These are phyloP conservation scores for Hirschfeldia incana DNA, from an alignment of 345 rosid genomes.

Conservation along the genomic window DNA sequence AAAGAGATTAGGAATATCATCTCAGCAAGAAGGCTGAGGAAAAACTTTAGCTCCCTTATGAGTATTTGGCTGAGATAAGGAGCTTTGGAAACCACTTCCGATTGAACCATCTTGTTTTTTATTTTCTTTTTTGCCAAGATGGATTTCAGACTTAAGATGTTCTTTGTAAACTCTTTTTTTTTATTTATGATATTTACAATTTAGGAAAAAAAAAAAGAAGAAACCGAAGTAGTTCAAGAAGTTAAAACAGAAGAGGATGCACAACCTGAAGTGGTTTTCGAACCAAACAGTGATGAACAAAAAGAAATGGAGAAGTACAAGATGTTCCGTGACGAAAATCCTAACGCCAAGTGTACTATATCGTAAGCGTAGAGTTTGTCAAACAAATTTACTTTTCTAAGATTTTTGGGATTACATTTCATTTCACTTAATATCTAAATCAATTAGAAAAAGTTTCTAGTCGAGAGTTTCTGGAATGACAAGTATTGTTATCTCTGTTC, in stretches of 20 bases:
- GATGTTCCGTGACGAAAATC: conserved; percentile 74
- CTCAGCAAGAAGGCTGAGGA: no score
- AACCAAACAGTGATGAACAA: conserved; percentile 21
- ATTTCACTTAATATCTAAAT: not conserved
- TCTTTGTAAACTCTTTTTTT: no score
- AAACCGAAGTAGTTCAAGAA: not conserved
- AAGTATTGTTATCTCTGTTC: not conserved
- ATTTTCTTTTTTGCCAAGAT: no score
- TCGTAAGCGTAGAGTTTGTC: conserved; percentile 6
- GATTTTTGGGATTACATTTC: not conserved
- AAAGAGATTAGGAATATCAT: no score
- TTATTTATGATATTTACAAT: no score
- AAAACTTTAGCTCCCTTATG: no score
- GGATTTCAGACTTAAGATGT: no score
- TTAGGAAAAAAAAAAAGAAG: no score
- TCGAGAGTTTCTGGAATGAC: not conserved
- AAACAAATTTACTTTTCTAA: not conserved
- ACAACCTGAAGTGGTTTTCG: not conserved
- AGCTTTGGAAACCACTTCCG: no score
- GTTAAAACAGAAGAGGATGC: not conserved
- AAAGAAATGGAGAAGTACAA: conserved; percentile 28
- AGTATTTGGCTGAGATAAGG: no score
- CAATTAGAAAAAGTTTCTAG: not conserved
- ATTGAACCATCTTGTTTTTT: no score
- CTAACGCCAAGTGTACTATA: conserved; percentile 54